phyloP scores from a whole-genome alignment of 1,139 yeast species.

The Barnettozyma hawaiiensis region DNA sequence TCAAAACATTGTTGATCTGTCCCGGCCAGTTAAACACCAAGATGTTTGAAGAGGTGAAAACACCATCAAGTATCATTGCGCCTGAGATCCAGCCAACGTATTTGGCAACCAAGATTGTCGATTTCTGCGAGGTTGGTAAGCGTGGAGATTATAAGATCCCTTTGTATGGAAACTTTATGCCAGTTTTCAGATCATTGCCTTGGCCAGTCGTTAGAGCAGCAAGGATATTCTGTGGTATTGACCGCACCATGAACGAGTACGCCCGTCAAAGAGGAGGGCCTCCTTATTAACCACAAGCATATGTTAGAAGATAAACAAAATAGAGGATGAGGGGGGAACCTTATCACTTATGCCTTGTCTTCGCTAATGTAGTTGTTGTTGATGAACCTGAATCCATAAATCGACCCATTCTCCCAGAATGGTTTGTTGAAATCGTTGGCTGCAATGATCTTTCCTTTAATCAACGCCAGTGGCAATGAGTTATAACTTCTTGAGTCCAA shows the following conservation, averaged over 20 bases:
- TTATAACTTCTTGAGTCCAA: conserved; percentile 87
- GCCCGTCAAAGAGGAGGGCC: neutral
- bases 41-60: conserved; percentile 64
- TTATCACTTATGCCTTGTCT: neutral
- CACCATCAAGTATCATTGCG: conserved; percentile 72
- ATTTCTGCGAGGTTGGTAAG: conserved; percentile 53
- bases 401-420: conserved; percentile 32
- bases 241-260: conserved; percentile 40
- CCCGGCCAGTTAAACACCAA: conserved; percentile 80
- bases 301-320: too few relatives aligned
- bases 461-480: conserved; percentile 79
- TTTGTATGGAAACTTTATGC: conserved; percentile 66
- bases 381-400: conserved; percentile 52
- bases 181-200: conserved; percentile 65
- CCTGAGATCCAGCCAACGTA: conserved; percentile 68
- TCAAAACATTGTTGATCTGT: conserved; percentile 69
- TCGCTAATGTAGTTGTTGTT: conserved; percentile 37
- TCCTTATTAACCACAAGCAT: neutral
- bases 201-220: conserved; percentile 59
- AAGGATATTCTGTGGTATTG: conserved; percentile 58
- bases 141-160: conserved; percentile 72
- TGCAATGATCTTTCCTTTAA: conserved; percentile 84
- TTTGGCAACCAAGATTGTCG: conserved; percentile 57
- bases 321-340: too few relatives aligned
- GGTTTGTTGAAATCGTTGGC: conserved; percentile 39